Percentiles rank a stretch among this genome's conserved stretches.
Conservation (phyloP, 2,329 filamentous ascomycete species). For the Xylariaceae sp. region DNA sequence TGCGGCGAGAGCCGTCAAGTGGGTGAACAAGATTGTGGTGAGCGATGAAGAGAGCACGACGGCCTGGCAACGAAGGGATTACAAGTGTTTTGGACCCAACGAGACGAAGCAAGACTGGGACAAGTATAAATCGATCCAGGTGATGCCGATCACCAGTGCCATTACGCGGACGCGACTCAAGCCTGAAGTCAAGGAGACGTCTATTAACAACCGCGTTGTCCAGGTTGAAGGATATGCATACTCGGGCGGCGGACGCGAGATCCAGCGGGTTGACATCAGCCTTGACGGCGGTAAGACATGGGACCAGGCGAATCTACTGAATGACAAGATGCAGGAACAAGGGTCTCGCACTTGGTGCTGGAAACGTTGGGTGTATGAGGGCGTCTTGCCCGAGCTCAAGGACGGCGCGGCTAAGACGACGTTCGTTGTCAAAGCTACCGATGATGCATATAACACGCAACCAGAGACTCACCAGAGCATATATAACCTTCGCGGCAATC, state of each 20-base stretch:
- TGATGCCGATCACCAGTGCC: conserved; percentile 63
- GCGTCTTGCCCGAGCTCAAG: conserved; percentile 36
- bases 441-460: conserved; percentile 62
- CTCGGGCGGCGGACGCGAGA: conserved; percentile 60
- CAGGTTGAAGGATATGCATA: conserved; percentile 59
- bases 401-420: conserved; percentile 40
- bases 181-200: conserved; percentile 14
- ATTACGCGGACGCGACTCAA: conserved; percentile 44
- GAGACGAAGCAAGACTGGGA: conserved; percentile 58
- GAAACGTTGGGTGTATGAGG: conserved; percentile 57
- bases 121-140: conserved; percentile 58
- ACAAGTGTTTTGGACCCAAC: conserved; percentile 64
- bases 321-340: conserved; percentile 37
- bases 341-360: conserved; percentile 55
- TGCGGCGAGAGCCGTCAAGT: conserved; percentile 64
- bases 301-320: conserved; percentile 56
- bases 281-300: conserved; percentile 59
- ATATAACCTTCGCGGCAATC: conserved; percentile 60
- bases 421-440: conserved; percentile 60
- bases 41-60: conserved; percentile 61
- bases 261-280: conserved; percentile 63
- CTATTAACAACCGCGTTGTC: conserved; percentile 16
- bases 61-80: conserved; percentile 62
- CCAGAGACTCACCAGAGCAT: conserved; percentile 55
- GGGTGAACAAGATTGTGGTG: conserved; percentile 59